Evolutionary conservation across 2,329 filamentous ascomycete species (phyloP).

Genomic region (Paracamarosporium sp.): DNA sequence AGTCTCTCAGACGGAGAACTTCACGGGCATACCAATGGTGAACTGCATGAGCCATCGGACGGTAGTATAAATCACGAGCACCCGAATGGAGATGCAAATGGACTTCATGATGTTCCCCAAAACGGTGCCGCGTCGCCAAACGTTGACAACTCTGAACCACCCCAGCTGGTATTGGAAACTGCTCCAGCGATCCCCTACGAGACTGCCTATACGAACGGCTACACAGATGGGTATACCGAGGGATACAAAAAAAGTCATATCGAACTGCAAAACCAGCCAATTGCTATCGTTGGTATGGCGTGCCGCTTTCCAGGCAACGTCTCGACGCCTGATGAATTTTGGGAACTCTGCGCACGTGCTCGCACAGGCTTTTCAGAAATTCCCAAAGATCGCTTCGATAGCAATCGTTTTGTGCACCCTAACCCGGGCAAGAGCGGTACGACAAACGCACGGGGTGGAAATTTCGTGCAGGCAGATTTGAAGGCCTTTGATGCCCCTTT

Average conservation of each 20-base stretch:
- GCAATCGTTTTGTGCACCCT: constrained; percentile 47
- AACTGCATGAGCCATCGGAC: background rate
- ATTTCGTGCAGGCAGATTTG: constrained; percentile 30
- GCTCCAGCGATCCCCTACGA: background rate
- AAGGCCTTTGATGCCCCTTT: constrained; percentile 38
- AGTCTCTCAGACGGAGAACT: constrained; percentile 5
- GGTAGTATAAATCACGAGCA: background rate
- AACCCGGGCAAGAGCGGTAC: constrained; percentile 44
- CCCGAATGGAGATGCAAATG: constrained; percentile 5
- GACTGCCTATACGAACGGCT: constrained; percentile 19
- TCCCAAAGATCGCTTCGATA: constrained; percentile 47
- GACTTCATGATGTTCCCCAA: background rate
- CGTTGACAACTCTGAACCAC: background rate
- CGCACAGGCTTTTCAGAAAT: constrained; percentile 44
- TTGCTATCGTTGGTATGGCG: constrained; percentile 49
- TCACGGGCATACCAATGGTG: constrained; percentile 2
- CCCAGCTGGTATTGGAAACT: background rate
- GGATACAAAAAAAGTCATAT: constrained; percentile 18
- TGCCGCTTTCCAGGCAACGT: constrained; percentile 33
- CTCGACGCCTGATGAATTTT: constrained; percentile 34
- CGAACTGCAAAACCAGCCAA: constrained; percentile 26
- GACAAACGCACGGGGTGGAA: constrained; percentile 35
- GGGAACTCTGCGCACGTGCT: constrained; percentile 30
- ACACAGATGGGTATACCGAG: constrained; percentile 26
- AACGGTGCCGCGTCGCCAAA: background rate